A percentile compares a stretch with the other conserved stretches of the same genome.
These are phyloP conservation scores for Phragmites australis DNA, from an alignment of 176 grass and related monocot genomes.

Conservation along the genomic window DNA sequence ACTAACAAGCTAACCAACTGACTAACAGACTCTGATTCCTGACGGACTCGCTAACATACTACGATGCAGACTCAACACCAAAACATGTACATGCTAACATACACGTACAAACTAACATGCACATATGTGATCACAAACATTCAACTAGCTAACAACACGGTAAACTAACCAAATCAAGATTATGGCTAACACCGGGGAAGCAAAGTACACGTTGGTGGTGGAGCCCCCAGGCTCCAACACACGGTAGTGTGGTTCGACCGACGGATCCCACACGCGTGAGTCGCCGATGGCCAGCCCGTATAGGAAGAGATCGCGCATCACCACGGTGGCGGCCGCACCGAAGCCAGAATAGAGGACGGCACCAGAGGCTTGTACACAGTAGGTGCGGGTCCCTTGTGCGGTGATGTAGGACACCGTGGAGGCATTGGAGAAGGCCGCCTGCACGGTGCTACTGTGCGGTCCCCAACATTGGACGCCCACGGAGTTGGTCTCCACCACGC, in stretches of 20 bases:
- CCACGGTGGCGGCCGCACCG: background rate
- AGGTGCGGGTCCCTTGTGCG: conserved; percentile 49
- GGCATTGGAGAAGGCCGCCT: conserved; percentile 36
- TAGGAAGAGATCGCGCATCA: conserved; percentile 27
- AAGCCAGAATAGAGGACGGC: conserved; percentile 36
- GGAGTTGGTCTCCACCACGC: conserved; percentile 41
- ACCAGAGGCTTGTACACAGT: conserved; percentile 42
- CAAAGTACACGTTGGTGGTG: background rate
- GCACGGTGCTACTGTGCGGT: conserved; percentile 11
- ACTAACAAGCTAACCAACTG: too few species aligned
- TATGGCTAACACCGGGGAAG: too few species aligned
- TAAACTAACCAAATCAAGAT: too few species aligned
- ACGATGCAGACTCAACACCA: too few species aligned
- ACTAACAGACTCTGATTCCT: too few species aligned
- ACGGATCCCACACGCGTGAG: conserved; percentile 64
- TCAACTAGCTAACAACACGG: too few species aligned
- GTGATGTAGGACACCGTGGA: conserved; percentile 39
- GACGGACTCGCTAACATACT: too few species aligned
- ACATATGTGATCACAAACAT: too few species aligned
- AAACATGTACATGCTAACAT: too few species aligned
- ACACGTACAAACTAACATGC: too few species aligned
- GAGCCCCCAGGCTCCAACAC: conserved; percentile 62
- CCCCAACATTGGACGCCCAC: conserved; percentile 71
- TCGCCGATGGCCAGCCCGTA: conserved; percentile 62
- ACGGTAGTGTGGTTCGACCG: conserved; percentile 46